These are phyloP conservation scores for Fusarium brevicatenulatum DNA, from an alignment of 2,329 filamentous ascomycete species.

Conservation along the genomic window DNA sequence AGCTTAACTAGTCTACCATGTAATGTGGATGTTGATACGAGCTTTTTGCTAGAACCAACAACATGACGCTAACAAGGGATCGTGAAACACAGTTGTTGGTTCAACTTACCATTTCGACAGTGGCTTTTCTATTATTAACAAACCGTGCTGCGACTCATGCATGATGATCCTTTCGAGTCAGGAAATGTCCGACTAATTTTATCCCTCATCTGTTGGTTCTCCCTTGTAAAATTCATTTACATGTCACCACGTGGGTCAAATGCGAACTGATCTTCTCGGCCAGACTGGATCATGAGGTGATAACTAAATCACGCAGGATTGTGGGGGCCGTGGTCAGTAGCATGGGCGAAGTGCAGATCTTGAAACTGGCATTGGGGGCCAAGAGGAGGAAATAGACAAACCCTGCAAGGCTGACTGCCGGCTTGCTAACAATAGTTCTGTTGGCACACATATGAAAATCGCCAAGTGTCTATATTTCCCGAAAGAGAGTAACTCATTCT, in stretches of 20 bases:
- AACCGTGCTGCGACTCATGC: neutral
- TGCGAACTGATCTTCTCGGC: neutral
- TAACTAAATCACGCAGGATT: neutral
- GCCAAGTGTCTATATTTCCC: neutral
- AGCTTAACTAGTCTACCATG: neutral
- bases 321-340: neutral
- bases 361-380: neutral
- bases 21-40: neutral
- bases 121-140: neutral
- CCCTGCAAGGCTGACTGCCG: neutral
- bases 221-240: neutral
- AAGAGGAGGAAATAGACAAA: neutral
- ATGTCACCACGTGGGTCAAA: neutral
- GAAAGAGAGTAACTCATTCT: neutral
- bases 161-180: neutral
- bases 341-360: neutral
- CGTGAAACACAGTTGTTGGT: neutral
- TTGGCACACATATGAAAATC: neutral
- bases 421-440: neutral
- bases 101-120: neutral
- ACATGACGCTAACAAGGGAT: neutral
- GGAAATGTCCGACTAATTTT: neutral
- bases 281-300: neutral
- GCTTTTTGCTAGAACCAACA: neutral
- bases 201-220: neutral